Base-by-base conservation (phyloP, 2,329 filamentous ascomycete genomes). In the Ophiostoma piceae region DNA sequence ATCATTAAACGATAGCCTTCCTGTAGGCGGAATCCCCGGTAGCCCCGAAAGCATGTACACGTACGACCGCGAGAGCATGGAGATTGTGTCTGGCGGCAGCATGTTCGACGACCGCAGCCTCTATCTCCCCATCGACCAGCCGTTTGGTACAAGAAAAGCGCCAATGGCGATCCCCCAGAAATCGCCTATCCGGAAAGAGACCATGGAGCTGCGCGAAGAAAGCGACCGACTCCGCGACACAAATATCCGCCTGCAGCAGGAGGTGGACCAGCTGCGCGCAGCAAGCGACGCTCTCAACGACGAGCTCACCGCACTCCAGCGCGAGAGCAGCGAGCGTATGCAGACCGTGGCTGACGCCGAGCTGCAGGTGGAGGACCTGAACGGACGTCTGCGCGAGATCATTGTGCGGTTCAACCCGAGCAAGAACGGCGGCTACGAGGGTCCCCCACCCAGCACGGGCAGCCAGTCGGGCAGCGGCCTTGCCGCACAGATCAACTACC, bases 91-190 rank as follows among this genome's bases (percentile, higher is more conserved):
- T 1, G 81, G 81, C 54, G 85, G 87, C 19, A 66, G n/a, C 65
- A 85, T 89, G 66, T 93, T 96, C 75, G 91, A 96, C 75, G 91
- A 95, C 73, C 84, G 88, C 71, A 91, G 88, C 76, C 81, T 92
- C 8, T 95, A 94, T 76, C 83, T 85, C 68, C 84, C 88, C 12
- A 85, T 90, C 6, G 90, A 92, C 73, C 85, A 87, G 71, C 78
- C 89, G 26, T 87, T 91, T 72, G 65, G 37, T 11, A 12, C 64
- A 1, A 66, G 29, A 3, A 66, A 66, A 16, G 7, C 32, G n/a
- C 19, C 62, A 16, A 29, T 41, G 37, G n/a, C 29, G 37, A 66
- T 66, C 3, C 65, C 65, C 1, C 65, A 41, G 16, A 66, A 66
- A 39, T 66, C 65, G 65, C 35, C 65, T 3, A 22, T 22, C 11